A percentile compares a stretch with the other conserved stretches of the same genome.
These are phyloP conservation scores for Spergularia marina DNA, from an alignment of 148 eudicot genomes.

Conservation along the genomic window DNA sequence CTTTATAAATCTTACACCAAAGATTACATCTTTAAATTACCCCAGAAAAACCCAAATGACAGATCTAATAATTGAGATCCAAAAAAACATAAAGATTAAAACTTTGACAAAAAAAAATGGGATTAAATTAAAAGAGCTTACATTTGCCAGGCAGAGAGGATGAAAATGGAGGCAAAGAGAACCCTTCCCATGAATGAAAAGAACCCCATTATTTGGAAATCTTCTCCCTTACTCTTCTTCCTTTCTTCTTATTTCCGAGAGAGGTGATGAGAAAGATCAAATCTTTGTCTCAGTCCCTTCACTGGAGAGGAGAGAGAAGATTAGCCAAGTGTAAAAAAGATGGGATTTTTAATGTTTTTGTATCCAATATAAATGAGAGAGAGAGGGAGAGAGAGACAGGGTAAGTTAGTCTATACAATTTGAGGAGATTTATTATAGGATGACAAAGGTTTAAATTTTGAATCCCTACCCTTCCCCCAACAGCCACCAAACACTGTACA, in stretches of 20 bases:
- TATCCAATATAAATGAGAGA: background rate
- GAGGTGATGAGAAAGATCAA: slow-evolving; percentile 14
- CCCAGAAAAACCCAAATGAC: background rate
- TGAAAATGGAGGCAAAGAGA: slow-evolving; percentile 70
- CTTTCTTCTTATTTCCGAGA: background rate
- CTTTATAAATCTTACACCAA: background rate
- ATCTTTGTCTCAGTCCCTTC: background rate
- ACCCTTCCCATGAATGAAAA: slow-evolving; percentile 67
- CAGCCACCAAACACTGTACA: no score
- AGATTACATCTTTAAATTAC: background rate
- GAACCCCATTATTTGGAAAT: slow-evolving; percentile 49
- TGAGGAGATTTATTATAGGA: no score
- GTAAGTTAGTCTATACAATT: no score
- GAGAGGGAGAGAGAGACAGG: no score
- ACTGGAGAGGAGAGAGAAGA: background rate
- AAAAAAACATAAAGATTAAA: background rate
- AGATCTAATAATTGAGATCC: background rate
- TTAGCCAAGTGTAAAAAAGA: background rate
- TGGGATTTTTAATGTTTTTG: background rate
- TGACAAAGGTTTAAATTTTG: no score
- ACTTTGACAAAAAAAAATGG: background rate
- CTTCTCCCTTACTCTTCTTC: background rate
- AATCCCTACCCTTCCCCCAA: no score
- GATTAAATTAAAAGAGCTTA: slow-evolving; percentile 24
- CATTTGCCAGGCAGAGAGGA: slow-evolving; percentile 89